Evolutionary conservation across 192 early-diverging fungal species (phyloP), one percentile per base, ranked within the genome.

Genomic region (Rhizophagus prolifer): DNA sequence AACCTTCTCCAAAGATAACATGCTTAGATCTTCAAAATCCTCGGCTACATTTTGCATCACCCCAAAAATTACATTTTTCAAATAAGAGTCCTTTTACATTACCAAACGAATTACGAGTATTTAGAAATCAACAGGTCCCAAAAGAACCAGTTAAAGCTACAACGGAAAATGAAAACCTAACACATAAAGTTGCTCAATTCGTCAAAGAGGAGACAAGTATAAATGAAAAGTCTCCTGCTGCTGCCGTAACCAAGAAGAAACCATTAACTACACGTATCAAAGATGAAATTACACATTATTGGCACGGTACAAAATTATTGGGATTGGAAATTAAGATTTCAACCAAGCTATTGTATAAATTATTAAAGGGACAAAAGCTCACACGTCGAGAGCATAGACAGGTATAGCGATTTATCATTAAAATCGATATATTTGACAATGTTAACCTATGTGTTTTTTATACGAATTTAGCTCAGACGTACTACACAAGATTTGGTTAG

Each of bases 221-320:
- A 14, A 63, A 62, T 26, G 62, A 66, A n/a, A 71, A 70, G 65
- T 31, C 72, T 50, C 4, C 64, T 4, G 62, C 58, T 61, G 13
- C 58, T 9, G 19, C 30, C 7, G 2, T 44, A 44, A 12, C 41
- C 16, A 72, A 66, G 46, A 92, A 91, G 68, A 92, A 90, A 78
- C 88, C 90, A 46, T 28, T 93, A 1, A 86, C 88, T 90, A 87
- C 89, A 66, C 83, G 91, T 68, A 88, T 97, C 80, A 97, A 97
- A 85, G 90, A 93, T 28, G 97, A 98, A 84, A 84, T 89, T 12
- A 81, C 90, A 64, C 97, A 97, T 83, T 94, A 95, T 85, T 97
- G 95, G 95, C 89, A 97, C 70, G 96, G 96, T 3, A 93, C 92
- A 12, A 95, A 96, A 83, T 87, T 98, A 16, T 82, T 98, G 62